phyloP scores from a whole-genome alignment of 495 filamentous ascomycete genomes.

The Chaetomium cochliodes region DNA sequence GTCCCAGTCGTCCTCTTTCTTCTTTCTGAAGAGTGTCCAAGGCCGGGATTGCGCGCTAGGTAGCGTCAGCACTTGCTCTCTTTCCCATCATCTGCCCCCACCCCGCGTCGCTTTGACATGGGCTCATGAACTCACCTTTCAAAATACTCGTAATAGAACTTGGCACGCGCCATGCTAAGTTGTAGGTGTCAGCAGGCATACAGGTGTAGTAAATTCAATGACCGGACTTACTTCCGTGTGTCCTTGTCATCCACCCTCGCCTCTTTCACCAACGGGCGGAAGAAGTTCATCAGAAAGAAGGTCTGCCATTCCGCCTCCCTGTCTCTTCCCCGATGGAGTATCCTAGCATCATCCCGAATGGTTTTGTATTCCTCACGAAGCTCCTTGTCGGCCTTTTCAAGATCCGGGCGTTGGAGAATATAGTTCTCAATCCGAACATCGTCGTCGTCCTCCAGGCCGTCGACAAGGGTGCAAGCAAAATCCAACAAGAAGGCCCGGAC shows the following conservation, averaged over 20 bases:
- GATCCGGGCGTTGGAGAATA: background rate
- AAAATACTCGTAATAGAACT: background rate
- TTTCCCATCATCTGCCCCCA: too few species aligned
- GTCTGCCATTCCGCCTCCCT: background rate
- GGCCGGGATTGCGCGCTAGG: background rate
- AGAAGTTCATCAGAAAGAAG: background rate
- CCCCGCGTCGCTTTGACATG: too few species aligned
- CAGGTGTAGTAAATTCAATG: too few species aligned
- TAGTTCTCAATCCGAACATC: background rate
- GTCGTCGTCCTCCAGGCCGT: background rate
- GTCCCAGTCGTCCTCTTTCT: background rate
- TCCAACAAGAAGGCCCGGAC: background rate
- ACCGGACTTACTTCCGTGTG: background rate
- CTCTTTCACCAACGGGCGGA: background rate
- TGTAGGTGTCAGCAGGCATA: background rate
- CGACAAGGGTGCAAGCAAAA: background rate
- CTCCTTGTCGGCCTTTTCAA: background rate
- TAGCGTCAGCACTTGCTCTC: background rate
- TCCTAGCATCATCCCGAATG: background rate
- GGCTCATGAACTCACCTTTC: background rate
- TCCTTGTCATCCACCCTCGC: background rate
- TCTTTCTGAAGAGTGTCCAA: conserved; percentile 2
- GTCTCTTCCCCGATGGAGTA: background rate
- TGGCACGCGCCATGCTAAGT: background rate
- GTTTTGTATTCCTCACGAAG: background rate